phyloP scores from a whole-genome alignment of 441 rosid species.

The Adansonia grandidieri region DNA sequence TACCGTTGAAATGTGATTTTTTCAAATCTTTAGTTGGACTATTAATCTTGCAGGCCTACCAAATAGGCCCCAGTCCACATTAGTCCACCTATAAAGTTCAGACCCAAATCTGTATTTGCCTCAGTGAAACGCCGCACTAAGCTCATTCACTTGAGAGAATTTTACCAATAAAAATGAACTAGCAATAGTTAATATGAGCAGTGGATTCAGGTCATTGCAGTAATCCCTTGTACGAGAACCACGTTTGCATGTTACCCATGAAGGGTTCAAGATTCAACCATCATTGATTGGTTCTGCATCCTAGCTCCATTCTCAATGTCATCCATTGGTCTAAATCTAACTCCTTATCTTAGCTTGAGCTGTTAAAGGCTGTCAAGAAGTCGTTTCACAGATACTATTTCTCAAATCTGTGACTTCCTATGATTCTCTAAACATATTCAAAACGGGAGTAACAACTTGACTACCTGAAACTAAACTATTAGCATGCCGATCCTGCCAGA shows the following conservation, averaged over 20 bases:
- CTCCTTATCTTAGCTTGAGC: background rate
- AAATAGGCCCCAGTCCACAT: background rate
- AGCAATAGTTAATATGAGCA: background rate
- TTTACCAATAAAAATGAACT: background rate
- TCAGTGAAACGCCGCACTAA: background rate
- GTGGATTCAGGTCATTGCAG: background rate
- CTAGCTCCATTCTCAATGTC: conserved; percentile 7
- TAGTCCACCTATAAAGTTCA: conserved; percentile 9
- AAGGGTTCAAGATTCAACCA: background rate
- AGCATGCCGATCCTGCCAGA: conserved; percentile 7
- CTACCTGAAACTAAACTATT: conserved; percentile 12
- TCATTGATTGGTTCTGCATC: conserved; percentile 1
- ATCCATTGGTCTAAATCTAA: conserved; percentile 7
- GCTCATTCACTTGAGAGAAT: background rate
- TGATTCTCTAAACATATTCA: conserved; percentile 14
- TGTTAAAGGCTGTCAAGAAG: background rate
- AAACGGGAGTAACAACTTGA: background rate
- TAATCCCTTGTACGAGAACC: background rate
- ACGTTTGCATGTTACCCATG: background rate
- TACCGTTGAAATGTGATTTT: background rate
- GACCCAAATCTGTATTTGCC: conserved; percentile 8
- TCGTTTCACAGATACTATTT: background rate
- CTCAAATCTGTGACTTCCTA: background rate
- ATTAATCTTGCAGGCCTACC: background rate
- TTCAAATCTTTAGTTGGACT: background rate